These are phyloP conservation scores for Choricystis sp. DNA, from an alignment of 139 green algal species.

Conservation along the genomic window DNA sequence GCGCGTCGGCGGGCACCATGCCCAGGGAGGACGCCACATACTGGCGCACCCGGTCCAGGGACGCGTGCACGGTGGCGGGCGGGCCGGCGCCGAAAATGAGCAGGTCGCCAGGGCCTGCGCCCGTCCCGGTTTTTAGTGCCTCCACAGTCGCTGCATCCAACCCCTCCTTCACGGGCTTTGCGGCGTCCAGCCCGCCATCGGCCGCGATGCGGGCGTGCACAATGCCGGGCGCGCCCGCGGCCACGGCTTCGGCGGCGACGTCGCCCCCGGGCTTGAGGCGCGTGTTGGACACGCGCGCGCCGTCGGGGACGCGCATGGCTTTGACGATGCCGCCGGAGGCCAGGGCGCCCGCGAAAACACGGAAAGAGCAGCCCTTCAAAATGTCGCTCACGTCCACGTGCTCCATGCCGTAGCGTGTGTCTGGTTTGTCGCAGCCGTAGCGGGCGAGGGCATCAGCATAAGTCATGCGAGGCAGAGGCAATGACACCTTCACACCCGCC, in stretches of 20 bases:
- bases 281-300: constrained; percentile 62
- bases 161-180: constrained; percentile 66
- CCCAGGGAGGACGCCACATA: constrained; percentile 56
- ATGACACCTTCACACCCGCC: constrained; percentile 31
- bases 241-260: constrained; percentile 27
- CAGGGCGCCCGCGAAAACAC: constrained; percentile 66
- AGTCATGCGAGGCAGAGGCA: constrained; percentile 62
- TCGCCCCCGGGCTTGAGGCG: constrained; percentile 73
- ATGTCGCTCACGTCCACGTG: constrained; percentile 43
- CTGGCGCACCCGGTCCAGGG: constrained; percentile 71
- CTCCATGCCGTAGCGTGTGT: constrained; percentile 74
- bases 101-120: constrained; percentile 52
- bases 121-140: constrained; percentile 16
- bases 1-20: constrained; percentile 30
- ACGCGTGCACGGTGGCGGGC: constrained; percentile 36
- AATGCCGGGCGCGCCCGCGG: constrained; percentile 31
- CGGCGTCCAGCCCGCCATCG: constrained; percentile 45
- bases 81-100: constrained; percentile 69
- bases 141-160: constrained; percentile 27
- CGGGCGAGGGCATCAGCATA: constrained; percentile 79
- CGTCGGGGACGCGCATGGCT: constrained; percentile 62
- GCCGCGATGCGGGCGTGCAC: constrained; percentile 51
- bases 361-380: constrained; percentile 53
- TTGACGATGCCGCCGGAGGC: constrained; percentile 61
- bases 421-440: constrained; percentile 71